Evolutionary conservation across 2,329 filamentous ascomycete species (phyloP).

Genomic region (Hypoxylon sp.): DNA sequence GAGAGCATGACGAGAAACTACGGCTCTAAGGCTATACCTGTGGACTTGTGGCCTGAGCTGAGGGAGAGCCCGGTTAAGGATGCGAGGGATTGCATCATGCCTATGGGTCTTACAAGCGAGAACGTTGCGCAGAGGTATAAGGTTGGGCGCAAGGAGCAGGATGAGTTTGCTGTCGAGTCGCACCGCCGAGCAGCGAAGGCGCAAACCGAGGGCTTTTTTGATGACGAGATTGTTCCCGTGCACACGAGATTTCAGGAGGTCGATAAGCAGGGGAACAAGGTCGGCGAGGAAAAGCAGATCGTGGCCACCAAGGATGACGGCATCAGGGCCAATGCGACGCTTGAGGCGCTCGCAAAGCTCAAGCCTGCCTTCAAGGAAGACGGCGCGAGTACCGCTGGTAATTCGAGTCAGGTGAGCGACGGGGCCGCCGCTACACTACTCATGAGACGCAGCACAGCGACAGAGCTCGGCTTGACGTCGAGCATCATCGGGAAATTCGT

Average conservation of each 20-base stretch:
- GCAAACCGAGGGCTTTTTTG: constrained; percentile 78
- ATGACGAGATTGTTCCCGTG: constrained; percentile 84
- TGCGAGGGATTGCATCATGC: constrained; percentile 90
- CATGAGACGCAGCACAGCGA: constrained; percentile 87
- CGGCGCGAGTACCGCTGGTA: constrained; percentile 87
- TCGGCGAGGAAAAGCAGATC: constrained; percentile 71
- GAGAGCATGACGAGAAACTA: constrained; percentile 98
- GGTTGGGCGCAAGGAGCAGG: constrained; percentile 82
- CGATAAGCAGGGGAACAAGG: constrained; percentile 71
- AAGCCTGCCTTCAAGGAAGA: constrained; percentile 87
- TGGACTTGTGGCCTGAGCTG: constrained; percentile 82
- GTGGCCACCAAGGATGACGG: constrained; percentile 86
- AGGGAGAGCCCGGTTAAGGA: constrained; percentile 75
- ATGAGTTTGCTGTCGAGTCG: constrained; percentile 82
- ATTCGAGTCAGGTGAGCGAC: constrained; percentile 88
- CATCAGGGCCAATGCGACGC: constrained; percentile 76
- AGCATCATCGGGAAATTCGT: constrained; percentile 88
- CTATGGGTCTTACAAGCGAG: constrained; percentile 92
- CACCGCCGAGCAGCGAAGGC: constrained; percentile 82
- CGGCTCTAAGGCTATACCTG: constrained; percentile 85
- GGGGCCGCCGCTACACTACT: constrained; percentile 87
- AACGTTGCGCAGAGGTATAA: constrained; percentile 86
- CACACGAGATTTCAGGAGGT: constrained; percentile 77
- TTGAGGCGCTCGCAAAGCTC: constrained; percentile 81
- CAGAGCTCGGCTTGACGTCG: constrained; percentile 76